Conservation (phyloP, 176 grass and related monocot species). For the Triticum turgidum region DNA sequence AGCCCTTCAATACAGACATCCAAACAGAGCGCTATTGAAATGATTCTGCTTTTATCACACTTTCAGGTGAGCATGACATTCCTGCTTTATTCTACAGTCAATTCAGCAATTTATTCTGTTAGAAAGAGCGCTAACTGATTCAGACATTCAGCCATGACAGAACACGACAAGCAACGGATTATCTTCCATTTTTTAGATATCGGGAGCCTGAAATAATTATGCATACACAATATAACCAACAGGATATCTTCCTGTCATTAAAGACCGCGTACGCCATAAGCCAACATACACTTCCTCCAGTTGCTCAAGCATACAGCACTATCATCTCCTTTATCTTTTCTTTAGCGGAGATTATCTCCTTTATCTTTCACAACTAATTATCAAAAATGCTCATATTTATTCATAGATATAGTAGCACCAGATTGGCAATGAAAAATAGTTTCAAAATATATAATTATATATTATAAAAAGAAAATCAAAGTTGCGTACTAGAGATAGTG, state of each 20-base stretch:
- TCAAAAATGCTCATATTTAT: neutral
- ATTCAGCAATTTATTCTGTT: neutral
- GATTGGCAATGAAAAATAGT: neutral
- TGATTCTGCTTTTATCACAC: neutral
- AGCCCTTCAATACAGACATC: too few relatives aligned
- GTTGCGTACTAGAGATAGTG: neutral
- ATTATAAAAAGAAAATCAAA: neutral
- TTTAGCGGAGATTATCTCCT: neutral
- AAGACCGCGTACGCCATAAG: neutral
- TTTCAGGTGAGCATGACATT: neutral
- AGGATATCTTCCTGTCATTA: neutral
- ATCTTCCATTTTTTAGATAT: neutral
- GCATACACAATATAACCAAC: neutral
- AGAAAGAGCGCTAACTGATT: neutral
- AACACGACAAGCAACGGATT: neutral
- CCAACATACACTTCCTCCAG: slow-evolving; percentile 1
- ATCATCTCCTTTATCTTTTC: too few relatives aligned
- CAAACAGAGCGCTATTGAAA: neutral
- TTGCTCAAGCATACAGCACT: neutral
- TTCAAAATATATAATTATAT: neutral
- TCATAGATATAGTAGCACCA: neutral
- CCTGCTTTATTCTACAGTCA: slow-evolving; percentile 18
- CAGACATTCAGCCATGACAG: neutral
- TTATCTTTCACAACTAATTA: too few relatives aligned
- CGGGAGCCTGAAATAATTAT: neutral